Base-by-base conservation (phyloP, 129 eudicot genomes). In the Helianthus annuus region DNA sequence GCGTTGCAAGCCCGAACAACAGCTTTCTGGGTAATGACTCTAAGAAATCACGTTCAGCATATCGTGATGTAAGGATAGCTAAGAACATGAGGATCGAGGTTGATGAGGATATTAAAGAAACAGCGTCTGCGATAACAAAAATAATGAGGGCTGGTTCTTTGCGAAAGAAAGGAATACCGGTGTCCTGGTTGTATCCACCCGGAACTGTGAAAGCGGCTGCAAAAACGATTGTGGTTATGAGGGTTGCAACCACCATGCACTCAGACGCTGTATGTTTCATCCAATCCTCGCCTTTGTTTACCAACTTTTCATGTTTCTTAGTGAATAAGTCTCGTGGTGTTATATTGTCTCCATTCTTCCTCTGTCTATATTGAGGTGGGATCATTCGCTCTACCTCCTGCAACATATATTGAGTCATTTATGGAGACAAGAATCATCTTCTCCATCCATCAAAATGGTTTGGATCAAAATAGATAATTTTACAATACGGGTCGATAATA, bases 141-240 rank as follows among this genome's bases (percentile, higher is more conserved):
- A 46, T 6, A 45, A 66, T 66, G 15, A 66, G 71, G 10, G 71
- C 4, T 45, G 57, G 56, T 46, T 66, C 52, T 14, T 66, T 51
- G 22, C 42, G 71, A 19, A 66, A 66, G 48, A 45, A 66, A 2
- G 71, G 57, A 38, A 48, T 22, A 5, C 75, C 75, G 0, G 14
- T 58, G 55, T 13, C 2, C 7, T 57, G 12, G 14, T 68, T 59
- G 46, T 69, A 46, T 32, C 75, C 75, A 7, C 81, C 81, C 0
- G 75, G 81, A 19, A 58, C 58, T 46, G 76, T 76, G 60, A 76
- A 76, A n/a, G 81, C 81, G 1, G 64, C 81, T 10, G 70, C 69
- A 69, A 76, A 76, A n/a, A 69, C 73, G 10, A 76, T 44, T 9
- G 81, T 76, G 40, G 81, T 34, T 46, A 76, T 68, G 39, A 76